Base-by-base conservation (phyloP, 768 basidiomycete genomes). In the Mycena capillaripes region DNA sequence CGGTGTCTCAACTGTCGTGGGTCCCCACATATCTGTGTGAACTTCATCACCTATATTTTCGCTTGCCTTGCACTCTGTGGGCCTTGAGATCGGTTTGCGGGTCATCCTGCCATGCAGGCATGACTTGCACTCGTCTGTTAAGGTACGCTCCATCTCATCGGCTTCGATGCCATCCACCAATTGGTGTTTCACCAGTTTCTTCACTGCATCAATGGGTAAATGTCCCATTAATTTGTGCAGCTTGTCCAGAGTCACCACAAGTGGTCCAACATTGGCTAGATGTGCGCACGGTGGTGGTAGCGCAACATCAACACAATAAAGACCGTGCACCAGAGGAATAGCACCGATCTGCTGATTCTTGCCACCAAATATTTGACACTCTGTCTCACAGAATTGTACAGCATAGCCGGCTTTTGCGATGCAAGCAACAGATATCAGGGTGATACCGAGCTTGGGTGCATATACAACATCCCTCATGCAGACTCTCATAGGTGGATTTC, bases 401-500 rank as follows among this genome's bases (percentile, higher is more conserved):
- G 75, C 64, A 36, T 70, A 78, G 0, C 81, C 81, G 25, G 75
- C 75, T 12, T 76, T 69, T n/a, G 78, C 71, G 30, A 83, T 75
- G 10, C 71, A 38, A 29, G 78, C 78, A 38, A 84, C 75, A 1
- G 81, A 83, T 6, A 84, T 56, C 4, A 84, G 76, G 17, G 81
- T 83, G 34, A 78, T 68, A 9, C 77, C 78, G 52, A 83, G 76
- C 11, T 71, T 57, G 9, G 81, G 81, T 19, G 79, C 74, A 66
- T 82, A 80, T 3, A 82, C 71, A 1, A 84, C 80, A 25, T 81
- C 77, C n/a, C 66, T 78, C 17, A 83, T 64, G 7, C 78, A 67
- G 34, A 81, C 66, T 36, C 48, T 42, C 14, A 73, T 72, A 14
- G 77, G 55, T 29, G 57, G 73, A 21, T 46, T n/a, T 1, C 46